These are phyloP conservation scores for Ambrosia artemisiifolia DNA, from an alignment of 129 eudicot species.

Conservation along the genomic window DNA sequence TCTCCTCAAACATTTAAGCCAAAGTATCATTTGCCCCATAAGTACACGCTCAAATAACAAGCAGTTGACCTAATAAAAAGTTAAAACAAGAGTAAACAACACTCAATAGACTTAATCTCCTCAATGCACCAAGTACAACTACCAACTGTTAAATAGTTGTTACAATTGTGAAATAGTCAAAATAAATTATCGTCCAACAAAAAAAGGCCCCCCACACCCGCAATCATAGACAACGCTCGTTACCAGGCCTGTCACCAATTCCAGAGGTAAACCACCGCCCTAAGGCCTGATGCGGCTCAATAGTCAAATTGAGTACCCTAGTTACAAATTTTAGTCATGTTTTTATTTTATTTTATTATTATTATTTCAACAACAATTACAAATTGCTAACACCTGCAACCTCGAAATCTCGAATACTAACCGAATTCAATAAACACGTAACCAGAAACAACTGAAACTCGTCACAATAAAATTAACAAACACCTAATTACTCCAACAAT, in stretches of 20 bases:
- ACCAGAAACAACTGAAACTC: neutral
- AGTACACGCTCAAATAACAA: conserved; percentile 3
- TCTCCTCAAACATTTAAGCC: conserved; percentile 15
- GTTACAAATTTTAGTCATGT: neutral
- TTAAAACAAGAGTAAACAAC: neutral
- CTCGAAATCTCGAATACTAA: conserved; percentile 8
- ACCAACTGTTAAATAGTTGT: neutral
- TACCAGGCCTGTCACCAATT: no score
- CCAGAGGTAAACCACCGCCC: no score
- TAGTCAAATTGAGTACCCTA: conserved; percentile 5
- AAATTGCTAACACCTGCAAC: neutral
- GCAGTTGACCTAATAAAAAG: neutral
- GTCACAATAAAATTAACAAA: conserved; percentile 1
- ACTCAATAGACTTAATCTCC: neutral
- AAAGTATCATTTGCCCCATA: conserved; percentile 17
- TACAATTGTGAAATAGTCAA: neutral
- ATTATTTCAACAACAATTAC: neutral
- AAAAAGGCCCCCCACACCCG: no score
- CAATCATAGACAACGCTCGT: no score
- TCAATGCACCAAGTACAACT: neutral
- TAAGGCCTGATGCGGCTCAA: neutral
- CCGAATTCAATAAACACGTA: neutral
- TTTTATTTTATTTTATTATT: no score
- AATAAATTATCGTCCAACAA: no score
- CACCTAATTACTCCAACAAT: conserved; percentile 8